Conservation (phyloP, 495 filamentous ascomycete genomes). For the Neurospora sp. region DNA sequence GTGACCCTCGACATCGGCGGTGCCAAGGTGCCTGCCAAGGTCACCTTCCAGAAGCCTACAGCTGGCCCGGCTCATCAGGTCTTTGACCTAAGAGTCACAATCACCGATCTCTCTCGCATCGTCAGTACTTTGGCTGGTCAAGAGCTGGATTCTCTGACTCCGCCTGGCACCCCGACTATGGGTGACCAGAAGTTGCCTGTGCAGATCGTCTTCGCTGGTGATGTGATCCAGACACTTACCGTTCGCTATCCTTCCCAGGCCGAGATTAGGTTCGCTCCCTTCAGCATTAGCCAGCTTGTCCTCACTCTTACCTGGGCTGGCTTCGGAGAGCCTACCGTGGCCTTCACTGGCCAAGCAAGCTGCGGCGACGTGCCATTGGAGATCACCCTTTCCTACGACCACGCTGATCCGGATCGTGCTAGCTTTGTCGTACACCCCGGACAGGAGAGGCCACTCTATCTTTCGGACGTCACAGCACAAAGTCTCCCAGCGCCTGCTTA, state of each 20-base stretch:
- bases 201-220: neutral
- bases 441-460: neutral
- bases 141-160: neutral
- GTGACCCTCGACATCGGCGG: neutral
- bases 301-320: neutral
- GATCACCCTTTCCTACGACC: neutral
- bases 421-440: neutral
- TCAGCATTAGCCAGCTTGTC: neutral
- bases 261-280: neutral
- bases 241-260: neutral
- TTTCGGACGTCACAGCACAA: neutral
- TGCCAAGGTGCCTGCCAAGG: neutral
- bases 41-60: neutral
- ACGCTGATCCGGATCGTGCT: neutral
- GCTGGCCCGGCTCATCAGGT: neutral
- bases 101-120: neutral
- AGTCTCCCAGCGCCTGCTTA: neutral
- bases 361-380: neutral
- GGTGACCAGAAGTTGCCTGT: neutral
- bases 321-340: neutral
- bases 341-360: neutral
- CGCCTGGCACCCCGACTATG: neutral
- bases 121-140: neutral
- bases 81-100: neutral
- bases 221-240: neutral